A percentile compares a stretch with the other conserved stretches of the same genome.
phyloP scores from a whole-genome alignment of 257 asterid species.

The Solanum ossicruentum region DNA sequence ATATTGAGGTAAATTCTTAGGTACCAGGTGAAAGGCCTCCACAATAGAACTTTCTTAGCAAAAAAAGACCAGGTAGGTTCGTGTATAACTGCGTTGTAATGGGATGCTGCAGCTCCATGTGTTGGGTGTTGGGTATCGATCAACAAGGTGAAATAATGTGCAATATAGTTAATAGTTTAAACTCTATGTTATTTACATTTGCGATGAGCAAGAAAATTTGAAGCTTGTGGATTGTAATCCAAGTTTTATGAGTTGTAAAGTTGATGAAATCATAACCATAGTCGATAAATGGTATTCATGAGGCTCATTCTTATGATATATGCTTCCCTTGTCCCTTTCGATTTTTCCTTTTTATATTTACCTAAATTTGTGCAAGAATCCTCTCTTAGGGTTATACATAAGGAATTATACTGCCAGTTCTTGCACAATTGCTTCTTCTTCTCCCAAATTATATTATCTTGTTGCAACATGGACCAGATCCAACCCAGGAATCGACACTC shows the following conservation, averaged over 20 bases:
- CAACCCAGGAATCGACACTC: too few relatives aligned
- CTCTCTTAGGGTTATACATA: not conserved
- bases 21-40: too few relatives aligned
- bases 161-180: slow-evolving; percentile 18
- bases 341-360: not conserved
- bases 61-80: slow-evolving; percentile 27
- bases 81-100: slow-evolving; percentile 94
- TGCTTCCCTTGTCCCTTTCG: not conserved
- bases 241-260: too few relatives aligned
- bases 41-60: too few relatives aligned
- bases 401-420: too few relatives aligned
- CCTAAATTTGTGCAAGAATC: not conserved
- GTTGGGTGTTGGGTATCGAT: too few relatives aligned
- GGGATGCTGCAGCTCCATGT: slow-evolving; percentile 56
- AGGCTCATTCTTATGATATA: not conserved
- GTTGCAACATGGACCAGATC: too few relatives aligned
- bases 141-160: slow-evolving; percentile 12
- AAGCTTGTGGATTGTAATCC: not conserved
- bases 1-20: too few relatives aligned
- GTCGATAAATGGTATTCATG: too few relatives aligned
- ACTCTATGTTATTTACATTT: not conserved
- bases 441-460: too few relatives aligned
- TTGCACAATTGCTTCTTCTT: too few relatives aligned
- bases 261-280: too few relatives aligned
- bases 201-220: not conserved